A percentile compares a stretch with the other conserved stretches of the same genome.
Conservation (phyloP, 352 stramenopile species). For the Phytopythium aichiense region DNA sequence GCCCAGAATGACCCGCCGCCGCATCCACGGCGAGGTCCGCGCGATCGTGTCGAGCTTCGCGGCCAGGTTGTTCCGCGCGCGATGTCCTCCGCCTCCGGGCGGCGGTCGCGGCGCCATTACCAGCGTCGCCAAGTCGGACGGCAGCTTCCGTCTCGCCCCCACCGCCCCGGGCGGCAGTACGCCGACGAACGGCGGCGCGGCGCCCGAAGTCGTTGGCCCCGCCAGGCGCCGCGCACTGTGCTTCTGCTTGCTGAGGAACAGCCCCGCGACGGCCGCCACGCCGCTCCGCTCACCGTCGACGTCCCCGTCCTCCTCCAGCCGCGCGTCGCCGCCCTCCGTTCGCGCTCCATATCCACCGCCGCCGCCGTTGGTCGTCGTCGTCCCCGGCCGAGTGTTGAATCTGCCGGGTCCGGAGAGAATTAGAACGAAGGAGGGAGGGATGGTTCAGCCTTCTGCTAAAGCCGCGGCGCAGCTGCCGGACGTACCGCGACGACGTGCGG, state of each 20-base stretch:
- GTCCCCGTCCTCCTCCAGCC: neutral
- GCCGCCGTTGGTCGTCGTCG: neutral
- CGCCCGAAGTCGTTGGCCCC: neutral
- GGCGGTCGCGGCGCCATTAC: neutral
- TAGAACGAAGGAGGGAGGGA: neutral
- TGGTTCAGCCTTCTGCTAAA: neutral
- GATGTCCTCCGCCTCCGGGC: neutral
- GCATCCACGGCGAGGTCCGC: conserved; percentile 48
- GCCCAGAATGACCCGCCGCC: conserved; percentile 50
- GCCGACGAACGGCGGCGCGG: neutral
- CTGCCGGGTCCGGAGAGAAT: neutral
- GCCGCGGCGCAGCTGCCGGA: neutral
- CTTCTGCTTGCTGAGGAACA: conserved; percentile 17
- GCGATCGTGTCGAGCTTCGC: conserved; percentile 59
- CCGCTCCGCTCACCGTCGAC: neutral
- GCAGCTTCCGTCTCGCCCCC: conserved; percentile 12
- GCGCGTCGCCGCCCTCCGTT: neutral
- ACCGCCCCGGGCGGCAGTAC: neutral
- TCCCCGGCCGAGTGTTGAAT: conserved; percentile 3
- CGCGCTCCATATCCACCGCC: neutral
- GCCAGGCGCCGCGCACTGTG: conserved; percentile 6
- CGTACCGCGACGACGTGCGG: conserved; percentile 28
- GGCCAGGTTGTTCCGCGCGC: conserved; percentile 25
- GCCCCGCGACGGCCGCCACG: conserved; percentile 15
- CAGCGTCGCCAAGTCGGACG: conserved; percentile 7